Conservation (phyloP, 257 asterid genomes). For the Ocimum tenuiflorum region DNA sequence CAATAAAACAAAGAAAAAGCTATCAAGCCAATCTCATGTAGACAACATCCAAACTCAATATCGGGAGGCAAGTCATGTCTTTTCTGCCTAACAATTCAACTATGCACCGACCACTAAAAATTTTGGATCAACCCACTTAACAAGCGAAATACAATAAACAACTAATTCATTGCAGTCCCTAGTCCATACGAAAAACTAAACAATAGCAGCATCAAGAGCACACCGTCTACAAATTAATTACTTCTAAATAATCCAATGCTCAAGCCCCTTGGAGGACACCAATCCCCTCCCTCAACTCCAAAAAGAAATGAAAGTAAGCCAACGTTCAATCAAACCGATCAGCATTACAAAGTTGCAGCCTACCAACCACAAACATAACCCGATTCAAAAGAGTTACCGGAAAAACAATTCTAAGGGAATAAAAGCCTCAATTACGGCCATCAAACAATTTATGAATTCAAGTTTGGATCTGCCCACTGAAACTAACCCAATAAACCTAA, state of each 20-base stretch:
- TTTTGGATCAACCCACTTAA: slow-evolving; percentile 13
- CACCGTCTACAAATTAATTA: background rate
- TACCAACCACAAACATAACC: slow-evolving; percentile 23
- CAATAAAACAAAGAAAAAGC: background rate
- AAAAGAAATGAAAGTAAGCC: background rate
- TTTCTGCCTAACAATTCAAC: slow-evolving; percentile 6
- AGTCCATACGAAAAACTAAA: background rate
- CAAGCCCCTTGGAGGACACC: background rate
- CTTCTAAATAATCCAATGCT: slow-evolving; percentile 7
- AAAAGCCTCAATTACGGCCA: slow-evolving; percentile 13
- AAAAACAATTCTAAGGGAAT: slow-evolving; percentile 10
- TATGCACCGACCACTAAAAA: background rate
- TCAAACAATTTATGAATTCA: slow-evolving; percentile 22
- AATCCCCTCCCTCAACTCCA: too few relatives aligned
- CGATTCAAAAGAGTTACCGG: slow-evolving; percentile 18
- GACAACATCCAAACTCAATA: background rate
- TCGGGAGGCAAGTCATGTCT: background rate
- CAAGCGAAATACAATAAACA: slow-evolving; percentile 15
- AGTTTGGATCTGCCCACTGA: slow-evolving; percentile 36
- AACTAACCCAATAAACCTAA: slow-evolving; percentile 26
- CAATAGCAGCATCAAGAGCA: slow-evolving; percentile 8
- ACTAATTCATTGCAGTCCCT: background rate
- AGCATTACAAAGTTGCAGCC: slow-evolving; percentile 30
- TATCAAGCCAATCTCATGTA: background rate
- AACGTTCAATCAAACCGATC: slow-evolving; percentile 25